These are phyloP conservation scores for Scenedesmus sp. DNA, from an alignment of 163 green algal genomes.

Conservation along the genomic window DNA sequence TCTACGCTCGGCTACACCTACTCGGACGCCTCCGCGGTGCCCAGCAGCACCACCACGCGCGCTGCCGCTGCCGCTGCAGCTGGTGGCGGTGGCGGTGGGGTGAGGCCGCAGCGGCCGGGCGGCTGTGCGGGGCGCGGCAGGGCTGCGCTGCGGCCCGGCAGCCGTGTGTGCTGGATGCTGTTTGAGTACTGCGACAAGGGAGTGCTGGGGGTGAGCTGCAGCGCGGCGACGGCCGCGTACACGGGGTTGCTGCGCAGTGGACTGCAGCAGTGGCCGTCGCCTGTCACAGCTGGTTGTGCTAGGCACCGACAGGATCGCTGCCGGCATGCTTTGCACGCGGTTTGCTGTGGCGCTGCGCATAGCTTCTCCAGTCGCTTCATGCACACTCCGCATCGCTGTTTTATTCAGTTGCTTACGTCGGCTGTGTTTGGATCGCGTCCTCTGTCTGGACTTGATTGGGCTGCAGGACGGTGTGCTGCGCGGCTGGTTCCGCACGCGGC, in stretches of 20 bases:
- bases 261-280: too few species aligned
- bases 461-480: constrained; percentile 49
- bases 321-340: too few species aligned
- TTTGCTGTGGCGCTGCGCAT: too few species aligned
- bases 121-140: background rate
- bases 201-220: constrained; percentile 16
- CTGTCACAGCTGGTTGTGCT: too few species aligned
- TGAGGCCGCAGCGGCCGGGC: background rate
- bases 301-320: too few species aligned
- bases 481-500: constrained; percentile 44
- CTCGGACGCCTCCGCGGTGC: constrained; percentile 16
- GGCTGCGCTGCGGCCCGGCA: background rate
- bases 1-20: constrained; percentile 39
- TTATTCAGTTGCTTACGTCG: too few species aligned
- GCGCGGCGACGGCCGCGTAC: too few species aligned
- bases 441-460: background rate
- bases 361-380: too few species aligned
- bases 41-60: background rate
- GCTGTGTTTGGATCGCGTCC: too few species aligned
- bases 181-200: constrained; percentile 52
- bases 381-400: too few species aligned
- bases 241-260: too few species aligned
- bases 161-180: constrained; percentile 52
- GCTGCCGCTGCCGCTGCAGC: background rate
- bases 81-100: too few species aligned